Percentiles rank a stretch among this genome's conserved stretches.
phyloP scores from a whole-genome alignment of 371 early-diverging fungal genomes.

The Encephalitozoon intestinalis region DNA sequence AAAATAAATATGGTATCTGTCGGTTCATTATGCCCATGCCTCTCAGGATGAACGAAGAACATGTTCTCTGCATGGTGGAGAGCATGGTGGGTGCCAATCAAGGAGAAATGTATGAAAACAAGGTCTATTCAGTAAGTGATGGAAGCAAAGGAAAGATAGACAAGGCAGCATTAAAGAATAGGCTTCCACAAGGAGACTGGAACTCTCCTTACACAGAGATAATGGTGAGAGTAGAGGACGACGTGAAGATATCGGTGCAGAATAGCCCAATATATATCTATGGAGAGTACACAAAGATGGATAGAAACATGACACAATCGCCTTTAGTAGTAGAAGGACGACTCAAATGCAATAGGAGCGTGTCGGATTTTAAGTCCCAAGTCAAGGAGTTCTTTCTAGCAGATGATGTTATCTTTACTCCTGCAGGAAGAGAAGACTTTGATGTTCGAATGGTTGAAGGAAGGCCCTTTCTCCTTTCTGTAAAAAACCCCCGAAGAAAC shows the following conservation, averaged over 20 bases:
- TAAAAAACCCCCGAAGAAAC: constrained; percentile 71
- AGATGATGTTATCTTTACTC: constrained; percentile 65
- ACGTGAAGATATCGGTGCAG: not conserved
- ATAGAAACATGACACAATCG: constrained; percentile 74
- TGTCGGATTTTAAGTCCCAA: constrained; percentile 67
- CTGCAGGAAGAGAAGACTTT: constrained; percentile 85
- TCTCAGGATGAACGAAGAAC: not conserved
- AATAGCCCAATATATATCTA: constrained; percentile 38
- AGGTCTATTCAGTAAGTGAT: not conserved
- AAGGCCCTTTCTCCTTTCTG: constrained; percentile 78
- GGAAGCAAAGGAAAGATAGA: not conserved
- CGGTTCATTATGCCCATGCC: not conserved
- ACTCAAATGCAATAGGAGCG: constrained; percentile 67
- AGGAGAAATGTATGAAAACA: not conserved
- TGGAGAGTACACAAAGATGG: constrained; percentile 71
- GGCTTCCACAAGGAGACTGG: not conserved
- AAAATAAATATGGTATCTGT: not conserved
- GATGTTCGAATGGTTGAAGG: constrained; percentile 92
- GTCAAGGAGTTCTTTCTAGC: constrained; percentile 63
- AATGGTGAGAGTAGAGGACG: not conserved
- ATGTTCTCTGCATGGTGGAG: not conserved
- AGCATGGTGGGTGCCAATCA: not conserved
- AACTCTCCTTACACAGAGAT: not conserved
- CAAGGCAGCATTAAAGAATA: not conserved
- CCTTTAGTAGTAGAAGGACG: constrained; percentile 70